Base-by-base conservation (phyloP, 1,284 basidiomycete genomes). In the Tilletiopsis washingtonensis region DNA sequence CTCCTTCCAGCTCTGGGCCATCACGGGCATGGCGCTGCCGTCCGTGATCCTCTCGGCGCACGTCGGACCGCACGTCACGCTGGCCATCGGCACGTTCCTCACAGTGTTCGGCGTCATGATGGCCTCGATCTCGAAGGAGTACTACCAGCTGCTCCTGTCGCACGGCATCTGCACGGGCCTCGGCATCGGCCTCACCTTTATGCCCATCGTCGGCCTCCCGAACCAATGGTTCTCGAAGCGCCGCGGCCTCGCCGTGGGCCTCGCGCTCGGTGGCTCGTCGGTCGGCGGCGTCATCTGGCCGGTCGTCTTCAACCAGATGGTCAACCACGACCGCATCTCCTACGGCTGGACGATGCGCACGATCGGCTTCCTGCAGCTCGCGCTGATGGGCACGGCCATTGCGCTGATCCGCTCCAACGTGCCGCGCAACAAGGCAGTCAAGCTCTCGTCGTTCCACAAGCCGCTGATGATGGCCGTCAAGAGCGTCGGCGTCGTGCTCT, bases 281-380 rank as follows among this genome's bases (percentile, higher is more conserved):
- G 40, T 65, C 15, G 62, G 63, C 11, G 63, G 63, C 7, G 53
- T 65, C 38, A 32, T 62, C n/a, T 64, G 51, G 47, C 63, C 63
- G 3, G 51, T 63, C 51, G 45, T 59, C 29, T 55, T 65, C 27
- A 49, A 50, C 1, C 44, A 51, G 20, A 36, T 59, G n/a, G 48
- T 65, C 12, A n/a, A n/a, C n/a, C n/a, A n/a, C n/a, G 24, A 47
- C 14, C 15, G 17, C 2, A 38, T 59, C n/a, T 62, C 62, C 1
- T 65, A 61, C 38, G 11, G 47, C 14, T 59, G 56, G 61, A 64
- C 63, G 4, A 37, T 64, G n/a, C 40, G 63, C 4, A 43, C 48
- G 15, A 60, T 47, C 45, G 51, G 53, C 12, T 34, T 59, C 17
- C 32, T 62, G 5, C 53, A 58, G 41, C 34, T 62, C 24, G 20